Base-by-base conservation (phyloP, 2,329 filamentous ascomycete genomes). In the Penicillium sp. region DNA sequence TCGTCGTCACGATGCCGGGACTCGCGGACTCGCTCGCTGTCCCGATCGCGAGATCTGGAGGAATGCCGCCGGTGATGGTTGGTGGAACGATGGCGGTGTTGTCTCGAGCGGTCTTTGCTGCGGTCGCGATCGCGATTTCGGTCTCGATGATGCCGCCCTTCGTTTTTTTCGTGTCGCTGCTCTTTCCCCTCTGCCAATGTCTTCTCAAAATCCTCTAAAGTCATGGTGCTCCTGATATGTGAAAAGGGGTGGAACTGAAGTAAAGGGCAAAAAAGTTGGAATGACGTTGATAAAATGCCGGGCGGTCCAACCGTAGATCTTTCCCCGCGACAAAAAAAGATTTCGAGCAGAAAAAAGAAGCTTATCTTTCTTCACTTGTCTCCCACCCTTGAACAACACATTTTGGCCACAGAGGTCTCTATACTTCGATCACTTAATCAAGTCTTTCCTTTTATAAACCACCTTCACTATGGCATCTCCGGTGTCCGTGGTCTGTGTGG, bases 401-500 rank as follows among this genome's bases (percentile, higher is more conserved):
- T 16, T 44, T 27, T n/a, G 19, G 41, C n/a, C 15, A 27, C 29
- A 29, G 10, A 25, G 23, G 16, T 45, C n/a, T 6, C 15, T 47
- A 16, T 36, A 9, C 16, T 31, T n/a, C 2, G 9, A 39, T 25
- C 31, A 2, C 25, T 41, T 43, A 21, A 16, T 34, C 25, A 6
- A 21, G 10, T 29, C 6, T 34, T 29, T 34, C 4, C 15, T 6
- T 25, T 6, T 5, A 41, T 15, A 36, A n/a, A 15, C 21, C 49
- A 33, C 11, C 36, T 53, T 60, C 63, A 75, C 36, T 54, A 82
- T 83, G 75, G 74, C 80, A 60, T 68, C 74, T 58, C 76, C 81
- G 61, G 87, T 91, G 45, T 85, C 90, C 60, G 87, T 99, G 59
- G 92, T 97, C 68, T 97, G 92, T 75, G 87, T 99, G 48, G 94